phyloP scores from a whole-genome alignment of 1,139 yeast species.

The Candida glucosophila region DNA sequence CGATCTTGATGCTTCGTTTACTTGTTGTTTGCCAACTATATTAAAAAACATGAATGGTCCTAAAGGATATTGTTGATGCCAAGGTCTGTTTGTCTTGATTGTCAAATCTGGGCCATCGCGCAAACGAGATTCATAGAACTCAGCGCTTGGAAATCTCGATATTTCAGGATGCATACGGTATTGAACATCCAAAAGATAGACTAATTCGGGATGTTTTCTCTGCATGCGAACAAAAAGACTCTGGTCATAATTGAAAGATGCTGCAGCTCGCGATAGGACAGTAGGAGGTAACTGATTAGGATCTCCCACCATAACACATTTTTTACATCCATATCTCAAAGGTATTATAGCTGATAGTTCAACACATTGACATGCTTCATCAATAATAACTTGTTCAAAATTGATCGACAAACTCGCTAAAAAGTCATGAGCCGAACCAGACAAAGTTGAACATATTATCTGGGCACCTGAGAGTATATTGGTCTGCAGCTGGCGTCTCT shows the following conservation, averaged over 20 bases:
- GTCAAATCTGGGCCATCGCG: conserved; percentile 71
- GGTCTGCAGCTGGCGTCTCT: conserved; percentile 66
- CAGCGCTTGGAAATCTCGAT: conserved; percentile 74
- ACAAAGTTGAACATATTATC: conserved; percentile 83
- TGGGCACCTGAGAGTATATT: conserved; percentile 71
- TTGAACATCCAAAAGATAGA: conserved; percentile 81
- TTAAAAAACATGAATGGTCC: conserved; percentile 79
- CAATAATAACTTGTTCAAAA: conserved; percentile 91
- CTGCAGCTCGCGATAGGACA: conserved; percentile 86
- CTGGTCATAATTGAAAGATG: conserved; percentile 74
- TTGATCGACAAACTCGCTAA: conserved; percentile 64
- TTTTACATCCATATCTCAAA: conserved; percentile 80
- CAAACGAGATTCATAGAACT: conserved; percentile 68
- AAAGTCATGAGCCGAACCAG: conserved; percentile 92
- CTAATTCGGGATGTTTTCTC: conserved; percentile 48
- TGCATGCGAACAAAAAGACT: conserved; percentile 94
- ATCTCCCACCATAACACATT: conserved; percentile 97
- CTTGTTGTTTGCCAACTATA: conserved; percentile 55
- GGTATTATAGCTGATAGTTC: conserved; percentile 92
- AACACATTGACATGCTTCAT: conserved; percentile 98
- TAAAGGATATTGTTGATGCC: conserved; percentile 56
- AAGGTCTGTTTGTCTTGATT: conserved; percentile 49
- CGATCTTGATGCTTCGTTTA: conserved; percentile 57
- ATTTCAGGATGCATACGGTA: conserved; percentile 97
- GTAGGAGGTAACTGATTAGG: conserved; percentile 99